Evolutionary conservation across 78 protist species (phyloP).

Genomic region (Polysphondylium violaceum): DNA sequence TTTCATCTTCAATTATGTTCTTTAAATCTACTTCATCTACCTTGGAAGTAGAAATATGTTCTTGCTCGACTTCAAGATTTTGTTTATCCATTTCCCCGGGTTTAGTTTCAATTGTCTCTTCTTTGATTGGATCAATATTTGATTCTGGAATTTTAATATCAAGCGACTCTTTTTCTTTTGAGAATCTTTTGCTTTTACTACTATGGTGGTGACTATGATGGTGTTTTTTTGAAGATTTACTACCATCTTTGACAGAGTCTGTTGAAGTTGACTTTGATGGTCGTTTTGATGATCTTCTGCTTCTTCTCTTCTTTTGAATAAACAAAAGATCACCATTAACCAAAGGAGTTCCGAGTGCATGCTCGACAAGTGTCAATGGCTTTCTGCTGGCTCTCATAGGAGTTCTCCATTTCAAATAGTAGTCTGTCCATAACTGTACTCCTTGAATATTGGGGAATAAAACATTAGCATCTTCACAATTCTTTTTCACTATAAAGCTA

Average conservation of each 20-base stretch:
- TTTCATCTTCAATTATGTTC: too few relatives aligned
- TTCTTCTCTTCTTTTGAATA: conserved; percentile 27
- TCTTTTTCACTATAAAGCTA: conserved; percentile 11
- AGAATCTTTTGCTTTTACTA: neutral
- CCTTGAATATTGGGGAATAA: conserved; percentile 62
- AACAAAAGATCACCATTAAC: conserved; percentile 59
- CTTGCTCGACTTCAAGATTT: too few relatives aligned
- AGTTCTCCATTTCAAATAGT: conserved; percentile 54
- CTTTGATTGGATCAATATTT: too few relatives aligned
- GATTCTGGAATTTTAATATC: neutral
- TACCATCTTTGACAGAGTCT: neutral
- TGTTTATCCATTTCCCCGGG: too few relatives aligned
- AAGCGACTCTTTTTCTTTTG: neutral
- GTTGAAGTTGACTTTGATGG: neutral
- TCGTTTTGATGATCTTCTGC: conserved; percentile 9
- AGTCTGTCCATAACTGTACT: conserved; percentile 72
- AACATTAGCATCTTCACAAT: conserved; percentile 51
- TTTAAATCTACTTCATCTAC: too few relatives aligned
- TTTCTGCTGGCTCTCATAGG: conserved; percentile 44
- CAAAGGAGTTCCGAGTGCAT: neutral
- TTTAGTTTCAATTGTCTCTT: too few relatives aligned
- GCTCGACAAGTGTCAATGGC: conserved; percentile 27
- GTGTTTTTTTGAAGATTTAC: neutral
- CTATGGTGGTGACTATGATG: conserved; percentile 9
- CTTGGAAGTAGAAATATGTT: too few relatives aligned